phyloP scores from a whole-genome alignment of 2,329 filamentous ascomycete genomes.

The Cladosporium sp. region DNA sequence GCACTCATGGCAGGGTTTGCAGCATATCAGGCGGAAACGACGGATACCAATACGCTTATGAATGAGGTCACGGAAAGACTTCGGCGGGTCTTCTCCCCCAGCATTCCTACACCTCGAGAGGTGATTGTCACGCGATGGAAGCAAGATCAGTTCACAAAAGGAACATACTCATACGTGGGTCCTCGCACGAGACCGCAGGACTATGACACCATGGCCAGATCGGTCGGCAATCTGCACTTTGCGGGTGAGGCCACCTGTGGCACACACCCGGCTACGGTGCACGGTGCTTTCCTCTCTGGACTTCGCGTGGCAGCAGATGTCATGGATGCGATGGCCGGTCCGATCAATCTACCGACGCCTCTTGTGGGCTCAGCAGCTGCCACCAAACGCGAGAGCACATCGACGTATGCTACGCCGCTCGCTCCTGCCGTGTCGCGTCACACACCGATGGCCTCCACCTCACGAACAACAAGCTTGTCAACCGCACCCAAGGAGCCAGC shows the following conservation, averaged over 20 bases:
- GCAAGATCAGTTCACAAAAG: constrained; percentile 81
- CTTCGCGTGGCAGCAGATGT: constrained; percentile 84
- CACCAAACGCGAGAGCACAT: constrained; percentile 38
- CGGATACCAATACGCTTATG: constrained; percentile 68
- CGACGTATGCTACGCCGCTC: not conserved
- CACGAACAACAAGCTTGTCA: not conserved
- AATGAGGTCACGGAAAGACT: constrained; percentile 74
- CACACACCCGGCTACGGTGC: constrained; percentile 92
- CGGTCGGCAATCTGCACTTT: constrained; percentile 84
- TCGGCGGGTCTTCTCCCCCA: constrained; percentile 60
- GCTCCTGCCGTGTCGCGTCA: constrained; percentile 43
- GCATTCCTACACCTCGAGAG: constrained; percentile 73
- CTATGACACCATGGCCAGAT: constrained; percentile 83
- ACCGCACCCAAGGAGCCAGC: not conserved
- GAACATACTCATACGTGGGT: constrained; percentile 92
- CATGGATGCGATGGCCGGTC: constrained; percentile 70
- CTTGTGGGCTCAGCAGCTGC: constrained; percentile 54
- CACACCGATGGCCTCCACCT: not conserved
- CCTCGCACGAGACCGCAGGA: constrained; percentile 76
- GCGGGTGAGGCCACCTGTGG: constrained; percentile 94
- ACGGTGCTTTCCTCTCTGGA: constrained; percentile 91
- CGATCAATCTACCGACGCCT: constrained; percentile 69
- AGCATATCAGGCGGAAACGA: constrained; percentile 77
- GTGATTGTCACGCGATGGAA: constrained; percentile 90
- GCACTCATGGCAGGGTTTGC: constrained; percentile 95